Conservation (phyloP, 2,329 filamentous ascomycete species). For the Chrysoporthe deuterocubensis region DNA sequence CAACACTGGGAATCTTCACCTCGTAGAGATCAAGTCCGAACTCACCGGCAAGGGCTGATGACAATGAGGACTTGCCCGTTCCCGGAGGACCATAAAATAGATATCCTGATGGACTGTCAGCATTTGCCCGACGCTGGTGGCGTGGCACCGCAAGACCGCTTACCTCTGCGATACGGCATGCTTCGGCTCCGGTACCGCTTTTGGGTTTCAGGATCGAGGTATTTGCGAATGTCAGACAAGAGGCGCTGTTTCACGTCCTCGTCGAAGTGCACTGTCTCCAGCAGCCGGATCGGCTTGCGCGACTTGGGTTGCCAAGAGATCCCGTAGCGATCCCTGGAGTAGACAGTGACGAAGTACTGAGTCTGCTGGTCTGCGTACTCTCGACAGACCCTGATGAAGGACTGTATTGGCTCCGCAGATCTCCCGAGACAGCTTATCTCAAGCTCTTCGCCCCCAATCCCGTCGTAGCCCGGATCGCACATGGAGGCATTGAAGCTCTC, state of each 20-base stretch:
- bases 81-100: conserved; percentile 68
- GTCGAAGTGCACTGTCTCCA: conserved; percentile 57
- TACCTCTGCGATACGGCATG: conserved; percentile 62
- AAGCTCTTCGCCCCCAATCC: conserved; percentile 50
- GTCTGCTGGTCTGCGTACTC: conserved; percentile 52
- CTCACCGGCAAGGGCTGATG: conserved; percentile 55
- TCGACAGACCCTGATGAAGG: conserved; percentile 50
- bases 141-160: neutral
- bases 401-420: conserved; percentile 53
- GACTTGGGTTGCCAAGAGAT: conserved; percentile 54
- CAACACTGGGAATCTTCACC: conserved; percentile 52
- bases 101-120: conserved; percentile 49
- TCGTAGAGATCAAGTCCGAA: conserved; percentile 56
- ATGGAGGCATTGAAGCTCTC: conserved; percentile 43
- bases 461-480: conserved; percentile 49
- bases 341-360: conserved; percentile 55
- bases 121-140: too few relatives aligned
- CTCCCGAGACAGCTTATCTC: conserved; percentile 55
- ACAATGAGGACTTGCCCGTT: conserved; percentile 62
- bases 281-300: conserved; percentile 51
- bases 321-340: conserved; percentile 50
- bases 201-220: conserved; percentile 51
- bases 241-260: conserved; percentile 50
- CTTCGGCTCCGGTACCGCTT: conserved; percentile 68
- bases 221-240: conserved; percentile 55